These are phyloP conservation scores for Volvox reticuliferus DNA, from an alignment of 139 green algal species.

Conservation along the genomic window DNA sequence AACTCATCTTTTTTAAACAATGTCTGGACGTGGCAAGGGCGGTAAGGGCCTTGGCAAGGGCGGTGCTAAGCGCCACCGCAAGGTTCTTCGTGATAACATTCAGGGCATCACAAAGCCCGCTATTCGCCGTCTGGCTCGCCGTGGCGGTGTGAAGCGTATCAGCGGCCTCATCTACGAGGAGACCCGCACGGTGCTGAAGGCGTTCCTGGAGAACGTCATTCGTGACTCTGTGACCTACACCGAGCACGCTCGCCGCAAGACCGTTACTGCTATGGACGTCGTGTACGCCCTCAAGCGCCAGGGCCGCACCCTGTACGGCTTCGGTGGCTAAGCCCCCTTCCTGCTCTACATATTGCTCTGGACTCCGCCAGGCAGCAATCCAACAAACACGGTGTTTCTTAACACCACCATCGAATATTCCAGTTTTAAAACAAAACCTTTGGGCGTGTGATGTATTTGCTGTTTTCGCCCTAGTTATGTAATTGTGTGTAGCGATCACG, in stretches of 20 bases:
- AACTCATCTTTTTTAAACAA: conserved; percentile 15
- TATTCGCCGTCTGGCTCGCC: conserved; percentile 88
- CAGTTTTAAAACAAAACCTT: no score
- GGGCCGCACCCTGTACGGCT: not conserved
- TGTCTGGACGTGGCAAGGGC: conserved; percentile 91
- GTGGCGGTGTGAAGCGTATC: conserved; percentile 84
- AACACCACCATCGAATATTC: not conserved
- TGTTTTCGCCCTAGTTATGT: no score
- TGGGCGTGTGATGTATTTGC: no score
- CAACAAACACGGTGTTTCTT: not conserved
- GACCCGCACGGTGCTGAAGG: conserved; percentile 64
- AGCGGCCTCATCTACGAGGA: no score
- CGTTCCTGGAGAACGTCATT: conserved; percentile 94
- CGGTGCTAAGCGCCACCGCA: conserved; percentile 92
- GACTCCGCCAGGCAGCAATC: not conserved
- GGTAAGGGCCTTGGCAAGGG: conserved; percentile 94
- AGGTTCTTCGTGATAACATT: conserved; percentile 94
- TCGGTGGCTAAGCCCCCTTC: not conserved
- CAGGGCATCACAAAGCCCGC: conserved; percentile 96
- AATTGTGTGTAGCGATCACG: no score
- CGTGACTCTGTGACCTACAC: conserved; percentile 97
- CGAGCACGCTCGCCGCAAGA: conserved; percentile 96
- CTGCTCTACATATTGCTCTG: not conserved
- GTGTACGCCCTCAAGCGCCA: no score
- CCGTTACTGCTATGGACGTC: conserved; percentile 95